phyloP scores from a whole-genome alignment of 1,284 basidiomycete genomes.

The Ceraceosorus guamensis region DNA sequence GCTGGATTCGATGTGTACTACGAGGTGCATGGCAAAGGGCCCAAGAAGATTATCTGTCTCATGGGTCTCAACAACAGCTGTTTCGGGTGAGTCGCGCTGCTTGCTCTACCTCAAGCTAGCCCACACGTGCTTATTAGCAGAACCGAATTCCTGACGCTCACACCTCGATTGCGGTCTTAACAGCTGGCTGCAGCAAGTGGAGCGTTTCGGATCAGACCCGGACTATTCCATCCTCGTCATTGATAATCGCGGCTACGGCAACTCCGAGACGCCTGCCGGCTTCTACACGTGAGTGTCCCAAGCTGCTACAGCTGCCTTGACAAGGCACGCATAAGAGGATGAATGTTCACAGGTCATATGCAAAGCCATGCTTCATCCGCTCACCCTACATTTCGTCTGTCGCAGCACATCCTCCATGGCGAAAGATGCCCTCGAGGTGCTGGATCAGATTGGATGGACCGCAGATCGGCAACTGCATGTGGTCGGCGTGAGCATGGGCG shows the following conservation, averaged over 20 bases:
- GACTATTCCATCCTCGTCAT: constrained; percentile 64
- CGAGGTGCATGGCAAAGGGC: constrained; percentile 45
- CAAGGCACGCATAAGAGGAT: no score
- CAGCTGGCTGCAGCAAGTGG: constrained; percentile 48
- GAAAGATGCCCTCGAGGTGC: constrained; percentile 62
- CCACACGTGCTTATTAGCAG: background rate
- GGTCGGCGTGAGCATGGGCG: constrained; percentile 72
- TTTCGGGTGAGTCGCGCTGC: constrained; percentile 15
- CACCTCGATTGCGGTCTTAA: background rate
- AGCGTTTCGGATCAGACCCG: constrained; percentile 36
- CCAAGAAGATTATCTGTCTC: constrained; percentile 31
- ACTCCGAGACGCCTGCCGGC: constrained; percentile 59
- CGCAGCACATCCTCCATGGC: constrained; percentile 65
- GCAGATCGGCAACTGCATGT: constrained; percentile 60
- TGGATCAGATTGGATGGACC: constrained; percentile 66
- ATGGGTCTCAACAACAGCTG: constrained; percentile 50
- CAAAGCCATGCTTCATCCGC: background rate
- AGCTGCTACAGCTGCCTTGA: background rate
- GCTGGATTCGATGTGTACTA: constrained; percentile 40
- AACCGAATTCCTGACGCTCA: background rate
- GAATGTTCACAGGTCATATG: no score
- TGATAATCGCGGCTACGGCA: constrained; percentile 79
- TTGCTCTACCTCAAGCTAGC: background rate
- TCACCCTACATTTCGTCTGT: background rate
- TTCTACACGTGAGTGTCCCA: constrained; percentile 18